Evolutionary conservation across 495 filamentous ascomycete species (phyloP), one percentile per base, ranked within the genome.

Genomic region (Trichoderma orchidacearum): DNA sequence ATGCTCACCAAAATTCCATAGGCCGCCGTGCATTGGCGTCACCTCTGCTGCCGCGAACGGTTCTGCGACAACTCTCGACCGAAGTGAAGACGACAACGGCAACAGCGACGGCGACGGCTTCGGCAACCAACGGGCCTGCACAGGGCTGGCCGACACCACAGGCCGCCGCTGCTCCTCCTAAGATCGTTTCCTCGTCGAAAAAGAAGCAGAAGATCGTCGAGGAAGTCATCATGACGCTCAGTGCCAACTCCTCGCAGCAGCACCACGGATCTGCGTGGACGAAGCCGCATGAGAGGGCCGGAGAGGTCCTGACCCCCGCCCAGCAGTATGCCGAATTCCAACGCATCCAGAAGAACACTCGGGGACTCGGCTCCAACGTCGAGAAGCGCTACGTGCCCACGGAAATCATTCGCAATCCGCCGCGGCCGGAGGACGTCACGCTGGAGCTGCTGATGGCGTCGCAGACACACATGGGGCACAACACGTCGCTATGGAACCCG

Each of bases 401-500:
- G 59, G 68, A 76, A 41, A 63, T 89, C 57, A 70, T 95, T 63
- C 68, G 65, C 29, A 74, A 88, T 66, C 92, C 94, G 1, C 89
- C 90, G 4, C 68, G 72, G 17, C 84, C 89, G 25, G 73, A 80
- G 61, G 85, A 96, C 60, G 81, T 95, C 50, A 90, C 90, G 56
- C 84, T 98, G 56, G 90, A 96, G 73, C 79, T 95, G 54, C 82
- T 98, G 60, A 84, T 98, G 73, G 92, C 93, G 25, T 84, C 85
- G 9, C 89, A 95, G 68, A 82, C 83, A 29, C 93, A 98, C 74
- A 81, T 97, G 65, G 93, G 93, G 58, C 93, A 97, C 74, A 77
- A 85, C 62, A 93, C 87, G 2, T 89, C 90, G 50, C 81, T 90
- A 56, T 98, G 93, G 93, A 94, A 97, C 73, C 92, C 94, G 13